Base-by-base conservation (phyloP, 2,329 filamentous ascomycete genomes). In the Aspergillus terreus region DNA sequence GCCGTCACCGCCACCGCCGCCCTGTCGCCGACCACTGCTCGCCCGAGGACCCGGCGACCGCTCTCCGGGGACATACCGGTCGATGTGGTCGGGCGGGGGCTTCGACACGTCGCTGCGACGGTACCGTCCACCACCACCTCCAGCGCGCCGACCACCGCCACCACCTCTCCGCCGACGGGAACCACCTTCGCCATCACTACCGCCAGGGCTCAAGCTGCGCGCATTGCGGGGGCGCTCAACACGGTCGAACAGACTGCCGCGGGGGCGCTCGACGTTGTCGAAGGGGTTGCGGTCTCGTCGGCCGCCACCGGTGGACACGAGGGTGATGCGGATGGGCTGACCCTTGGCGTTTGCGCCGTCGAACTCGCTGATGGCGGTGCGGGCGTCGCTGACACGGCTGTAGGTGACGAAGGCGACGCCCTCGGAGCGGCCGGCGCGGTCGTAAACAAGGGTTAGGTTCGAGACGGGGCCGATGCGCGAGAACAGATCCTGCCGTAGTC, bases 281-380 rank as follows among this genome's bases (percentile, higher is more conserved):
- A 80, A 78, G 6, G 73, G 69, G 58, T 78, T 76, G 51, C 74
- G 69, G 17, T 69, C 63, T 11, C 65, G 63, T 47, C 57, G 61
- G 50, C 58, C 27, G 27, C 46, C 65, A 50, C 58, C 60, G 72
- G 58, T 75, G n/a, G 84, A 78, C 40, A 92, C 69, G 30, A 92
- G 75, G 0, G 82, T 82, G 51, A 96, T 72, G 32, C 81, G 83
- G 62, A 96, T 96, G 3, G 90, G 90, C 72, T 92, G 89, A 45
- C 88, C 87, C 62, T 94, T 92, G 51, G 92, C 92, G 67, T 96
- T 96, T 57, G 91, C 91, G 50, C 90, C 90, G 66, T 96, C 86
- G 65, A 87, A 96, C 62, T 96, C 87, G 49, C 78, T 79, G 50
- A 96, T 81, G 2, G 92, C 92, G 43, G 82, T 78, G 61, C 80